Base-by-base conservation (phyloP, 163 green algal species). In the Prototheca wickerhamii region DNA sequence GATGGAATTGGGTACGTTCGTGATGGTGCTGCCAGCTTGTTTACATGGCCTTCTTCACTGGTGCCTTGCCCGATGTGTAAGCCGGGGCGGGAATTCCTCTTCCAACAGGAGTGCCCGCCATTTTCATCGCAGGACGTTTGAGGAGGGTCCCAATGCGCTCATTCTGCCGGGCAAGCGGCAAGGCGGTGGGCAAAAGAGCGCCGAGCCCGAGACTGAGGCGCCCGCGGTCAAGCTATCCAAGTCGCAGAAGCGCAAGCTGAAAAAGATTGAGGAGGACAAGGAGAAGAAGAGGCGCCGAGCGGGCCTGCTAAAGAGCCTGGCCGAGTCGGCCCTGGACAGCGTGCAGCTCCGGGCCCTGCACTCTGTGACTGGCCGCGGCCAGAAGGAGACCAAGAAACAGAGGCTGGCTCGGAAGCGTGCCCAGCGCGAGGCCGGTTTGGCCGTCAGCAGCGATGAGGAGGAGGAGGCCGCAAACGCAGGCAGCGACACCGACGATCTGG, bases 321-420 rank as follows among this genome's bases (percentile, higher is more conserved):
- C 61, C 0, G 21, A 65, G 40, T 60, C 44, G 61, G 65, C 67
- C 23, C 44, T 78, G 42, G 71, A 60, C 44, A 66, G 75, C 26
- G 55, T 70, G 54, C 62, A 78, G n/a, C 66, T 90, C 56, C 58
- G 72, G n/a, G 65, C 91, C 33, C 64, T 93, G 71, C 79, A 79
- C 4, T 75, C 83, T 5, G 40, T 86, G 31, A 71, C 85, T 55
- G 64, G 79, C 40, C 72, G 70, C 0, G 86, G 84, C 15, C 79
- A 86, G 30, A 71, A 64, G 33, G 77, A 90, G 62, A 92, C 83
- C 20, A 91, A 89, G 72, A 81, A 82, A 69, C 76, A 93, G 80
- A 68, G 68, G 21, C 63, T 90, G 64, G 62, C 60, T n/a, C 59
- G 79, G 0, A 80, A 73, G 33, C 70, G 32, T 61, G 21, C 44